Evolutionary conservation across 2,329 filamentous ascomycete genomes (phyloP).

Genomic region (Beauveria bassiana): DNA sequence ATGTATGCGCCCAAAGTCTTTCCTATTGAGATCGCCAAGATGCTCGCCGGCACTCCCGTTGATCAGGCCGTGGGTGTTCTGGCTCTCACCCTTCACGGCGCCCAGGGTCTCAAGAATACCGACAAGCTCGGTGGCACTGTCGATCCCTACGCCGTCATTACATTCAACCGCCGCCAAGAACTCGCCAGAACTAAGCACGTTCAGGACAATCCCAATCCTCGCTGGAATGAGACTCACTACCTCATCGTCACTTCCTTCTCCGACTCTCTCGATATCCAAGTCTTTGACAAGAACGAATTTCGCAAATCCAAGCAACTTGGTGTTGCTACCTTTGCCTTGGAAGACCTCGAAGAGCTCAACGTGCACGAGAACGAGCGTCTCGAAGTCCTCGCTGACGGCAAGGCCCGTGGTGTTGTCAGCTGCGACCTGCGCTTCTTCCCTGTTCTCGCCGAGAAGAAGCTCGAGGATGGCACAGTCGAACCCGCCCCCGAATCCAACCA

Average conservation of each 20-base stretch:
- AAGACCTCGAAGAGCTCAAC: conserved; percentile 67
- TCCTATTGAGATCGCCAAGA: conserved; percentile 96
- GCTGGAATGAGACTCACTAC: conserved; percentile 96
- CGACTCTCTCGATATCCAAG: conserved; percentile 74
- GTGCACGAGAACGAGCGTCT: conserved; percentile 79
- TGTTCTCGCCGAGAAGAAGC: conserved; percentile 64
- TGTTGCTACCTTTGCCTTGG: conserved; percentile 74
- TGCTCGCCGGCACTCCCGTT: conserved; percentile 87
- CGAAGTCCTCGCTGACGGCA: conserved; percentile 77
- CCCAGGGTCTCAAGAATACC: conserved; percentile 85
- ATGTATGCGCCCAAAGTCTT: conserved; percentile 98
- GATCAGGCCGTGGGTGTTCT: conserved; percentile 94
- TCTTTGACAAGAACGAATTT: conserved; percentile 92
- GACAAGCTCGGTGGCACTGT: conserved; percentile 89
- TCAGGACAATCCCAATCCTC: conserved; percentile 74
- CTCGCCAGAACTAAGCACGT: conserved; percentile 86
- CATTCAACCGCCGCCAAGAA: conserved; percentile 72
- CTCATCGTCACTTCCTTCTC: conserved; percentile 88
- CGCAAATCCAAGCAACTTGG: conserved; percentile 96
- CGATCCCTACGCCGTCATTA: conserved; percentile 82
- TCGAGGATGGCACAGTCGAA: conserved; percentile 68
- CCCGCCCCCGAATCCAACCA: conserved; percentile 85
- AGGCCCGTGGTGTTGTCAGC: conserved; percentile 70
- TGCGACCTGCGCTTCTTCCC: conserved; percentile 93
- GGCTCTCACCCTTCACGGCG: conserved; percentile 84